These are phyloP conservation scores for Cladosporium halotolerans DNA, from an alignment of 2,329 filamentous ascomycete genomes.

Conservation along the genomic window DNA sequence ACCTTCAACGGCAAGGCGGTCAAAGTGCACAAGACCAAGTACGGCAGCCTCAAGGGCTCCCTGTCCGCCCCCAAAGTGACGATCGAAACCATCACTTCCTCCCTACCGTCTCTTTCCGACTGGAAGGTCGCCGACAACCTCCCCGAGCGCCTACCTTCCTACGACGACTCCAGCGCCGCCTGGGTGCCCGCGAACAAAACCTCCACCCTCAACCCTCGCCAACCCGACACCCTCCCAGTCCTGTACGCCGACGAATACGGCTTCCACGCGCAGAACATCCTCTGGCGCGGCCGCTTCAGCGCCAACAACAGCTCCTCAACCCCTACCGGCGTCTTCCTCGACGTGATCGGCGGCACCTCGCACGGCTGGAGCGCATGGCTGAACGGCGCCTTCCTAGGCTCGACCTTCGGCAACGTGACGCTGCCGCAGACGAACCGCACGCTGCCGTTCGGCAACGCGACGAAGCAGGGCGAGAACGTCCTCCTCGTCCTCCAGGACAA, in stretches of 20 bases:
- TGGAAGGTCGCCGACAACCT: slow-evolving; percentile 47
- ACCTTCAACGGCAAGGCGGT: slow-evolving; percentile 35
- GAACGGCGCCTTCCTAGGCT: slow-evolving; percentile 52
- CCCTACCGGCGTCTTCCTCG: slow-evolving; percentile 41
- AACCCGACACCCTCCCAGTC: slow-evolving; percentile 34
- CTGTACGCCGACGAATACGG: slow-evolving; percentile 39
- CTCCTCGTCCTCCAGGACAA: slow-evolving; percentile 55
- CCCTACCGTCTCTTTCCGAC: slow-evolving; percentile 37
- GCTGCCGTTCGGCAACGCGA: slow-evolving; percentile 48
- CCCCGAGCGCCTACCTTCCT: slow-evolving; percentile 41
- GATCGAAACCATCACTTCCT: slow-evolving; percentile 14
- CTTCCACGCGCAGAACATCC: slow-evolving; percentile 36
- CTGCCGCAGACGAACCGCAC: slow-evolving; percentile 33
- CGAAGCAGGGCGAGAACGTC: slow-evolving; percentile 38
- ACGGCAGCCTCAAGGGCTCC: slow-evolving; percentile 32
- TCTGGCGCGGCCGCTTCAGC: slow-evolving; percentile 38
- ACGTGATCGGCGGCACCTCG: slow-evolving; percentile 49
- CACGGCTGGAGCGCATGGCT: slow-evolving; percentile 55
- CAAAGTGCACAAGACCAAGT: slow-evolving; percentile 26
- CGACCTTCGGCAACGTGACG: slow-evolving; percentile 47
- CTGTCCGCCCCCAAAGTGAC: slow-evolving; percentile 22
- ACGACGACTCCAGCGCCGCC: slow-evolving; percentile 37
- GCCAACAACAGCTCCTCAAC: slow-evolving; percentile 19
- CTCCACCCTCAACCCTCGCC: slow-evolving; percentile 32
- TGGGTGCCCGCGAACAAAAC: slow-evolving; percentile 39